Percentiles rank a stretch among this genome's conserved stretches.
Conservation (phyloP, 169 alveolate species). For the Prorocentrum cordatum region DNA sequence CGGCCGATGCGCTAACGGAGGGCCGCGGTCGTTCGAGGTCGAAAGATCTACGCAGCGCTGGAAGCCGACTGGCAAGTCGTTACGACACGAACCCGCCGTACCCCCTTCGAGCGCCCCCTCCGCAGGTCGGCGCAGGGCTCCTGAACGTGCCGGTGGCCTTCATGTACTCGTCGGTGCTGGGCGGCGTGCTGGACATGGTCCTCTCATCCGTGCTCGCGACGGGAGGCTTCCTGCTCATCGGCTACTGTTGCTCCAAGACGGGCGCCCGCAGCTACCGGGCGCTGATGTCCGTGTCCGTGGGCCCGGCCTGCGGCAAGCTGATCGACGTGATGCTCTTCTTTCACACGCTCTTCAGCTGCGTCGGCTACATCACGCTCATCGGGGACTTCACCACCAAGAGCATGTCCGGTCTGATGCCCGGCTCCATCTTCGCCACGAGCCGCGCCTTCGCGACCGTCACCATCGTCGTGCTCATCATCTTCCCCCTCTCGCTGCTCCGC, state of each 20-base stretch:
- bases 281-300: neutral
- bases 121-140: constrained; percentile 50
- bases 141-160: constrained; percentile 40
- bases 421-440: constrained; percentile 20
- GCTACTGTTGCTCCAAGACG: constrained; percentile 43
- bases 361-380: constrained; percentile 39
- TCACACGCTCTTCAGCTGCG: constrained; percentile 57
- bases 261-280: neutral
- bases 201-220: constrained; percentile 31
- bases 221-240: constrained; percentile 49
- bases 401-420: constrained; percentile 44
- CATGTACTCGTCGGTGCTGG: constrained; percentile 30
- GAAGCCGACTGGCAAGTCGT: too few relatives aligned
- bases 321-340: constrained; percentile 44
- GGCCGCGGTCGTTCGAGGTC: too few relatives aligned
- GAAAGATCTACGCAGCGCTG: too few relatives aligned
- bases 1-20: too few relatives aligned
- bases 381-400: constrained; percentile 46
- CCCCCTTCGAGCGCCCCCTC: too few relatives aligned
- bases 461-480: too few relatives aligned
- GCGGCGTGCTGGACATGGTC: constrained; percentile 25
- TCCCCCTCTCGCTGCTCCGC: too few relatives aligned
- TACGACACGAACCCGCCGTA: too few relatives aligned
- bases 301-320: too few relatives aligned
- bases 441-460: too few relatives aligned